Evolutionary conservation across 768 basidiomycete genomes (phyloP).

Genomic region (Panus rudis): DNA sequence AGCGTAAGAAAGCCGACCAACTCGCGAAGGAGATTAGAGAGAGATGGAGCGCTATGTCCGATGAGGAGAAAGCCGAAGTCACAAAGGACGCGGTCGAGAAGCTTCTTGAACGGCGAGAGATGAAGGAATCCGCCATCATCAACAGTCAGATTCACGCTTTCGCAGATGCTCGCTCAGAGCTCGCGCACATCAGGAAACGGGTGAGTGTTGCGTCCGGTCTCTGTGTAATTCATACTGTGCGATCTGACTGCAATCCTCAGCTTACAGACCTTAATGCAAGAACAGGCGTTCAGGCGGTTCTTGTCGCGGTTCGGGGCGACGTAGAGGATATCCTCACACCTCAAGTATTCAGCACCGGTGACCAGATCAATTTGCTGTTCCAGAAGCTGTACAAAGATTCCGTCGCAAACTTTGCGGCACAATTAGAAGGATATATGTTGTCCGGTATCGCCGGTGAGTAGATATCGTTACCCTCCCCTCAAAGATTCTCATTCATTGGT

Average conservation of each 20-base stretch:
- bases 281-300: background rate
- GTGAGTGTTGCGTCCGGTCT: background rate
- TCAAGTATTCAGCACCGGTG: background rate
- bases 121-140: background rate
- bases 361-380: constrained; percentile 1
- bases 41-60: background rate
- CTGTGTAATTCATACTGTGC: no score
- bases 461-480: no score
- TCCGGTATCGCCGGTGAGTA: no score
- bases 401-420: no score
- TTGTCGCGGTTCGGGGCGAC: background rate
- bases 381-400: no score
- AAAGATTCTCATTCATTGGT: no score
- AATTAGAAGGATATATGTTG: no score
- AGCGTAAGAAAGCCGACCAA: constrained; percentile 4
- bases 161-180: constrained; percentile 1
- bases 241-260: background rate
- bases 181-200: background rate
- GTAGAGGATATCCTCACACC: background rate
- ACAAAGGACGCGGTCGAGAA: constrained; percentile 1
- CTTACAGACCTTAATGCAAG: background rate
- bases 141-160: constrained; percentile 3
- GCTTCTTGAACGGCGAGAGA: background rate
- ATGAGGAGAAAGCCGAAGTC: constrained; percentile 1
- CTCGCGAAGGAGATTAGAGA: background rate